Conservation (phyloP, 2,329 filamentous ascomycete species). For the Paraphoma chrysanthemicola region DNA sequence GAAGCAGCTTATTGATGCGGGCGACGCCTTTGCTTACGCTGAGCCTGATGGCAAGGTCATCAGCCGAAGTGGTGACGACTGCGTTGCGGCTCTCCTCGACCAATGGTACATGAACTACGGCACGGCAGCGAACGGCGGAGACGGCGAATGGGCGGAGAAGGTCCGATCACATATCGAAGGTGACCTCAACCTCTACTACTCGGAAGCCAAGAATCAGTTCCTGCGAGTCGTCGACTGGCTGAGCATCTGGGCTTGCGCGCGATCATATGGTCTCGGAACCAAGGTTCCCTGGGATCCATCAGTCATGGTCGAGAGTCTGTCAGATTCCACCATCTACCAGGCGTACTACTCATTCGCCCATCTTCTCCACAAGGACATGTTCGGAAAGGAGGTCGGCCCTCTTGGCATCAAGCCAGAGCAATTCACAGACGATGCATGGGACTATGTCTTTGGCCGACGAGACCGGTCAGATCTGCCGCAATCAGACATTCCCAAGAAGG, state of each 20-base stretch:
- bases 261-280: constrained; percentile 90
- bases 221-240: constrained; percentile 90
- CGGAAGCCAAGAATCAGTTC: constrained; percentile 66
- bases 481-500: constrained; percentile 75
- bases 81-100: constrained; percentile 89
- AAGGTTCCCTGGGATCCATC: constrained; percentile 92
- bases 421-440: constrained; percentile 95
- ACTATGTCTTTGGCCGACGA: constrained; percentile 86
- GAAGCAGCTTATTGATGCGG: constrained; percentile 75
- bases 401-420: constrained; percentile 74
- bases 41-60: constrained; percentile 91
- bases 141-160: constrained; percentile 76
- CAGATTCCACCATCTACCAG: constrained; percentile 93
- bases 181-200: constrained; percentile 79
- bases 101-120: constrained; percentile 99
- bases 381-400: constrained; percentile 64
- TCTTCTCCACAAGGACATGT: constrained; percentile 81
- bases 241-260: constrained; percentile 83
- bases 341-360: constrained; percentile 69
- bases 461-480: constrained; percentile 73
- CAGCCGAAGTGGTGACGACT: constrained; percentile 88
- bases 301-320: constrained; percentile 91
- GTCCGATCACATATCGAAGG: constrained; percentile 58
- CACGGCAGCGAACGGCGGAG: constrained; percentile 67
- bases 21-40: constrained; percentile 87